These are phyloP conservation scores for Obelidium mucronatum DNA, from an alignment of 192 early-diverging fungal species.

Conservation along the genomic window DNA sequence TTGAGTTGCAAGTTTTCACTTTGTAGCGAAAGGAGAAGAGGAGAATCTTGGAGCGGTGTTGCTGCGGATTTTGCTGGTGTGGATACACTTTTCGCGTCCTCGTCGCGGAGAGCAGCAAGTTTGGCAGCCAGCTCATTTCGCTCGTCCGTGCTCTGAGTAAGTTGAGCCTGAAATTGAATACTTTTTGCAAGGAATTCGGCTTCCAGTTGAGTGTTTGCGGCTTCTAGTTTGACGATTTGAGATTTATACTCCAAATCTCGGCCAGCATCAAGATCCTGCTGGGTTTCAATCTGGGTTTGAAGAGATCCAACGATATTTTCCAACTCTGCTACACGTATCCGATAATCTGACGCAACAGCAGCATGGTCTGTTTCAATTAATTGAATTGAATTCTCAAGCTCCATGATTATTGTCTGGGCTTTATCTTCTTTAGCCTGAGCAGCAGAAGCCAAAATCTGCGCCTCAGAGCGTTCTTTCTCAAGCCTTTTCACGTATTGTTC, in stretches of 20 bases:
- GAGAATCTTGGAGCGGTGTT: background rate
- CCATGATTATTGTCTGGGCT: background rate
- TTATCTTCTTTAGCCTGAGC: background rate
- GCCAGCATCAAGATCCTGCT: background rate
- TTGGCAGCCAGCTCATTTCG: too few relatives aligned
- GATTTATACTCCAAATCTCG: background rate
- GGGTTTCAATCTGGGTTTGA: background rate
- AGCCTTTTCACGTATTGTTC: background rate
- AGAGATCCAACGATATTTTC: background rate
- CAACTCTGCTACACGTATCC: background rate
- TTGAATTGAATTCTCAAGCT: background rate
- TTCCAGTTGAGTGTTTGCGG: background rate
- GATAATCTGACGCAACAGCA: background rate
- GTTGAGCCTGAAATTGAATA: too few relatives aligned
- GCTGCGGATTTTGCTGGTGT: background rate
- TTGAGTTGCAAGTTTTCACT: slow-evolving; percentile 14
- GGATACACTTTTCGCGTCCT: background rate
- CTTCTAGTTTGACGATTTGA: background rate
- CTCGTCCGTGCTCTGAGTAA: too few relatives aligned
- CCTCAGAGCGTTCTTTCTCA: background rate
- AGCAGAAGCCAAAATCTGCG: background rate
- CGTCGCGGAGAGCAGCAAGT: background rate
- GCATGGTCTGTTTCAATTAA: background rate
- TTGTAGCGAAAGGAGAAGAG: background rate
- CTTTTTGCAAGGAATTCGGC: background rate